A percentile compares a stretch with the other conserved stretches of the same genome.
Evolutionary conservation across 352 stramenopile genomes (phyloP).

Genomic region (Blastocystis sp.): DNA sequence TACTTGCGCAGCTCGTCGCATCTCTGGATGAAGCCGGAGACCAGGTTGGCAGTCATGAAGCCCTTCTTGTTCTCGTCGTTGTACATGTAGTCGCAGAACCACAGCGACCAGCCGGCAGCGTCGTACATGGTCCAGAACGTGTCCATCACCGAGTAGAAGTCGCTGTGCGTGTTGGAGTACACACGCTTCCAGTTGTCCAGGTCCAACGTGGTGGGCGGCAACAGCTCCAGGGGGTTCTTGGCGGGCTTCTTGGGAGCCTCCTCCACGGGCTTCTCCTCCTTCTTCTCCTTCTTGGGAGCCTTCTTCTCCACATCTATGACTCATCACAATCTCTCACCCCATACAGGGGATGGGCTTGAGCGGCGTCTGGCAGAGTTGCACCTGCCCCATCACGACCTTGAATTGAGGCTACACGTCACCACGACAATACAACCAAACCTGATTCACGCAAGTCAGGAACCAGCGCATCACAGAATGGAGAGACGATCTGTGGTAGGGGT

Average conservation of each 20-base stretch:
- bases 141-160: constrained; percentile 82
- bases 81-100: constrained; percentile 88
- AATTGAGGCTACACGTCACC: constrained; percentile 77
- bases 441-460: constrained; percentile 87
- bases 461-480: constrained; percentile 84
- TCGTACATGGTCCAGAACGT: constrained; percentile 86
- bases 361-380: constrained; percentile 80
- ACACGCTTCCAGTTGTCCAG: constrained; percentile 86
- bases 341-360: not conserved
- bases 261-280: constrained; percentile 72
- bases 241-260: constrained; percentile 74
- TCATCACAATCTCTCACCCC: constrained; percentile 36
- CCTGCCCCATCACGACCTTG: constrained; percentile 83
- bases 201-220: constrained; percentile 81
- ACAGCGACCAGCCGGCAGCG: constrained; percentile 84
- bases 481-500: constrained; percentile 82
- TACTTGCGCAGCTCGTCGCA: constrained; percentile 86
- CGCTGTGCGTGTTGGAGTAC: constrained; percentile 83
- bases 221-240: constrained; percentile 82
- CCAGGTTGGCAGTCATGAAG: constrained; percentile 80
- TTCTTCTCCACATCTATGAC: constrained; percentile 72
- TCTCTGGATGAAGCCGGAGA: constrained; percentile 86
- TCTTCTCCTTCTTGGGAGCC: constrained; percentile 72
- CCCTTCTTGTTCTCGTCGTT: constrained; percentile 78
- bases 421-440: constrained; percentile 70